These are phyloP conservation scores for Termitomyces sp. DNA, from an alignment of 768 basidiomycete genomes.

Conservation along the genomic window DNA sequence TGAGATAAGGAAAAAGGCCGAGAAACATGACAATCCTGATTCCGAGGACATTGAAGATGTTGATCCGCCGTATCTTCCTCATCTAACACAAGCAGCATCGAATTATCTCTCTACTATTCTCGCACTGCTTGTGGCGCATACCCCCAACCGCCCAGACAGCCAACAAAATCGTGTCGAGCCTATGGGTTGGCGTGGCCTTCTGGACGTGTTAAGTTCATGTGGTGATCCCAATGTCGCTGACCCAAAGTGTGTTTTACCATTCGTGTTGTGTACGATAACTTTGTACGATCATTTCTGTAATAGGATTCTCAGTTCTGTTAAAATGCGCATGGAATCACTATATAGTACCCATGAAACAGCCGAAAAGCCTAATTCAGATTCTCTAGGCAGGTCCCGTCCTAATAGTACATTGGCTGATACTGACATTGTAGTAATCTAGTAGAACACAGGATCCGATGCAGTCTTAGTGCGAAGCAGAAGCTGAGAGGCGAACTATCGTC, in stretches of 20 bases:
- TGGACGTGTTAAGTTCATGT: constrained; percentile 43
- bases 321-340: constrained; percentile 16
- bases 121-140: constrained; percentile 48
- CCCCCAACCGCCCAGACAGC: constrained; percentile 48
- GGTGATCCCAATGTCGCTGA: constrained; percentile 30
- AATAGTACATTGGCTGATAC: neutral
- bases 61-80: constrained; percentile 25
- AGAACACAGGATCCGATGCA: constrained; percentile 6
- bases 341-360: neutral
- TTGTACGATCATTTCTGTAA: constrained; percentile 1
- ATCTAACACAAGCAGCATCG: constrained; percentile 38
- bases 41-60: constrained; percentile 16
- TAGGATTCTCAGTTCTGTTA: constrained; percentile 17
- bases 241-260: constrained; percentile 26
- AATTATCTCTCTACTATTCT: constrained; percentile 47
- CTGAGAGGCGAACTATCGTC: constrained; percentile 3
- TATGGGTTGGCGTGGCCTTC: constrained; percentile 59
- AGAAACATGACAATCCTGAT: constrained; percentile 1
- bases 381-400: constrained; percentile 9
- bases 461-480: constrained; percentile 8
- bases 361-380: neutral
- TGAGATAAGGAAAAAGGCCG: neutral
- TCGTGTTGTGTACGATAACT: neutral
- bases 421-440: constrained; percentile 9
- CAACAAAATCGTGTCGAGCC: constrained; percentile 62